phyloP scores from a whole-genome alignment of 345 rosid species.

The Raphanus raphanistrum region DNA sequence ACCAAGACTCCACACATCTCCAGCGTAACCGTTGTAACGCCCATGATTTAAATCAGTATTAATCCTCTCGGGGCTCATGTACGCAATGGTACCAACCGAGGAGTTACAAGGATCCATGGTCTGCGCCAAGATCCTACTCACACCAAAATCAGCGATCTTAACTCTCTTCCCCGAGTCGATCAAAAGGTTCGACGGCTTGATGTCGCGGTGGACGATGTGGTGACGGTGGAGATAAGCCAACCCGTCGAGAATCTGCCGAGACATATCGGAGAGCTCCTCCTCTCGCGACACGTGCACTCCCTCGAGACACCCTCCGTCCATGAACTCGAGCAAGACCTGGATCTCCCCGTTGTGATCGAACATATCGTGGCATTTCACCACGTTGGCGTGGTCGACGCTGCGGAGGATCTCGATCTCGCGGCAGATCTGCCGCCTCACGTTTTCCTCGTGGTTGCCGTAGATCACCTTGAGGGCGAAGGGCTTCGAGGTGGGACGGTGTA shows the following conservation, averaged over 20 bases:
- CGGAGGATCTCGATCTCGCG: constrained; percentile 96
- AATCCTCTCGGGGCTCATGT: constrained; percentile 97
- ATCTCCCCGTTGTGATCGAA: constrained; percentile 83
- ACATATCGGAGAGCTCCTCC: constrained; percentile 52
- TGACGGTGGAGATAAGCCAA: constrained; percentile 76
- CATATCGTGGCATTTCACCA: constrained; percentile 85
- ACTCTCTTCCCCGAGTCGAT: constrained; percentile 66
- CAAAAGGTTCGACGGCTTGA: constrained; percentile 84
- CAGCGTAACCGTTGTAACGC: constrained; percentile 68
- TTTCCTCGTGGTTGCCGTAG: constrained; percentile 80
- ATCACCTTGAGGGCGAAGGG: constrained; percentile 83
- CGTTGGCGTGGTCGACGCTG: constrained; percentile 73
- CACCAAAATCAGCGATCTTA: constrained; percentile 95
- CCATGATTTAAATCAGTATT: constrained; percentile 92
- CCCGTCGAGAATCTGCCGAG: constrained; percentile 75
- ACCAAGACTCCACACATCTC: constrained; percentile 92
- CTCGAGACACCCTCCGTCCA: constrained; percentile 91
- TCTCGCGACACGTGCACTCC: constrained; percentile 62
- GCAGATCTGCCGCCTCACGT: constrained; percentile 78
- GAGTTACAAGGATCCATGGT: constrained; percentile 97
- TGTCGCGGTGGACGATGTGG: constrained; percentile 87
- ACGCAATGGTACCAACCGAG: constrained; percentile 90
- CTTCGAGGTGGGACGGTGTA: constrained; percentile 55
- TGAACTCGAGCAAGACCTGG: constrained; percentile 76
- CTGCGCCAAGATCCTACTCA: constrained; percentile 76